Base-by-base conservation (phyloP, 306 rosid species). In the Quercus mongolica region DNA sequence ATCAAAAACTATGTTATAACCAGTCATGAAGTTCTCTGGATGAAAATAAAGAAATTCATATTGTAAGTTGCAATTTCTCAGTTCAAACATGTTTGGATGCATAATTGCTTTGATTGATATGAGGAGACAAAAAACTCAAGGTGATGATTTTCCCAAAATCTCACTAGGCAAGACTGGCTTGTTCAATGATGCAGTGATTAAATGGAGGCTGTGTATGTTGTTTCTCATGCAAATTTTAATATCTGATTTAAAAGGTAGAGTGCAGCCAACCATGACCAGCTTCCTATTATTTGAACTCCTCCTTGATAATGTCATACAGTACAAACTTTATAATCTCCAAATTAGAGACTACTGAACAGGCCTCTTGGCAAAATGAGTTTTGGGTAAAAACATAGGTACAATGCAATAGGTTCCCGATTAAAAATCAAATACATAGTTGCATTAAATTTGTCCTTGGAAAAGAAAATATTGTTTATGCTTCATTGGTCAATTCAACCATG, bases 1-100 rank as follows among this genome's bases (percentile, higher is more conserved):
- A 74, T 95, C 97, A 72, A 95, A 95, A 65, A 85, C 78, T 44
- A 95, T 44, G 6, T 84, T 88, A 80, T 95, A 95, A 52, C 97
- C 96, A 68, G 96, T 88, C 99, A 95, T 95, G 93, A 95, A 91
- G 91, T 95, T 93, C 55, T 91, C 99, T 92, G 94, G 91, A 84
- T 73, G 74, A 77, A 87, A 18, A 77, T 69, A 30, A 74, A 73
- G 56, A 21, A 72, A 80, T 35, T 69, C 68, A 52, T 23, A 51
- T 59, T 44, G 78, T 67, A 46, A 57, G 6, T 56, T 38, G 21
- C 25, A 17, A 56, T 69, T 35, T 17, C 3, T 68, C 20, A 26
- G 54, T 35, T 51, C 56, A 59, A 41, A 52, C 30, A 54, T 59
- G 33, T 9, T 49, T 15, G n/a, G 35, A 19, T 38, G 25, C 20